These are phyloP conservation scores for Lipomyces anomalus DNA, from an alignment of 805 yeast genomes.

Conservation along the genomic window DNA sequence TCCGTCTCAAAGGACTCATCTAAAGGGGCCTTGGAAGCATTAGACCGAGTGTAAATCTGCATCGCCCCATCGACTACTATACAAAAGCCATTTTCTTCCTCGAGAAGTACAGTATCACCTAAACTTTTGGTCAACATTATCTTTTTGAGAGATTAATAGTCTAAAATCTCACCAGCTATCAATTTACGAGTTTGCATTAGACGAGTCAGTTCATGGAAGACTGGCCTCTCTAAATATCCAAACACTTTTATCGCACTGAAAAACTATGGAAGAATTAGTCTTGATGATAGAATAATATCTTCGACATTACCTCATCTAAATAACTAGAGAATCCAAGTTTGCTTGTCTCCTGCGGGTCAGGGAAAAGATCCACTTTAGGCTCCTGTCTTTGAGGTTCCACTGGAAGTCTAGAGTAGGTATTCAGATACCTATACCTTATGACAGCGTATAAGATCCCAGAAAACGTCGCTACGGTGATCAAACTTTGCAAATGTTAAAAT, in stretches of 20 bases:
- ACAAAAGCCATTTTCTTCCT: conserved; percentile 75
- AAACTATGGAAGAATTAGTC: conserved; percentile 46
- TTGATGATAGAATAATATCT: background rate
- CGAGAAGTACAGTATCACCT: conserved; percentile 70
- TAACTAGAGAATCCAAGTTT: conserved; percentile 55
- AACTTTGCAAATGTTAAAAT: background rate
- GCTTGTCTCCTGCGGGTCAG: conserved; percentile 35
- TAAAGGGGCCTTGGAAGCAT: conserved; percentile 1
- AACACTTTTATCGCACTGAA: conserved; percentile 86
- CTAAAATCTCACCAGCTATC: conserved; percentile 35
- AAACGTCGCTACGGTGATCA: conserved; percentile 28
- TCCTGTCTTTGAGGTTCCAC: conserved; percentile 41
- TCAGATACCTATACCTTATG: conserved; percentile 58
- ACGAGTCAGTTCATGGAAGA: conserved; percentile 86
- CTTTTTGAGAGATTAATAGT: background rate
- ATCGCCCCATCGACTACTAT: conserved; percentile 89
- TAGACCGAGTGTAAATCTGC: conserved; percentile 63
- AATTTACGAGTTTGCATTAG: conserved; percentile 85
- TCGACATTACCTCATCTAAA: conserved; percentile 52
- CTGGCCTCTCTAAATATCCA: conserved; percentile 85
- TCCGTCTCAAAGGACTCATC: conserved; percentile 4
- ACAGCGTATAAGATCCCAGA: conserved; percentile 40
- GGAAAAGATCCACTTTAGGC: conserved; percentile 44
- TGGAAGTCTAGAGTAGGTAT: conserved; percentile 55
- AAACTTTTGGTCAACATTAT: no score